A percentile compares a stretch with the other conserved stretches of the same genome.
Conservation (phyloP, 805 yeast species). For the Debaryomyces tyrocola region DNA sequence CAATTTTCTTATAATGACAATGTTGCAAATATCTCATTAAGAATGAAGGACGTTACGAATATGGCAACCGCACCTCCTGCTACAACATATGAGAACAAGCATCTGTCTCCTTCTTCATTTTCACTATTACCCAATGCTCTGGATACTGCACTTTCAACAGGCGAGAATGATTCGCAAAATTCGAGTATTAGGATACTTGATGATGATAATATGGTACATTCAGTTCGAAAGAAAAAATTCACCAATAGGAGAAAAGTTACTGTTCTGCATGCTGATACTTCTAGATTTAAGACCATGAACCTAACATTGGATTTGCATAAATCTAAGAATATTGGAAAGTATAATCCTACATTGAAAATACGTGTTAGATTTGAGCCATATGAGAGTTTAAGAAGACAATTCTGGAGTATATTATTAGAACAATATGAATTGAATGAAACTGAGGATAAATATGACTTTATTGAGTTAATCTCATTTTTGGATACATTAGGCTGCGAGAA, state of each 20-base stretch:
- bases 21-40: constrained; percentile 65
- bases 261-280: constrained; percentile 34
- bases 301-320: constrained; percentile 33
- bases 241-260: constrained; percentile 29
- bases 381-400: constrained; percentile 56
- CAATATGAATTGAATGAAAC: constrained; percentile 47
- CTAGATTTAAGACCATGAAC: constrained; percentile 43
- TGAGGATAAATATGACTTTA: constrained; percentile 46
- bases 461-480: constrained; percentile 64
- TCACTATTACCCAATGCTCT: constrained; percentile 1
- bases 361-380: constrained; percentile 70
- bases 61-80: constrained; percentile 26
- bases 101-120: neutral
- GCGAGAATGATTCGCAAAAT: constrained; percentile 2
- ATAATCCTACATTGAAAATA: constrained; percentile 56
- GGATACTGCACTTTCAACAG: neutral
- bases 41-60: constrained; percentile 49
- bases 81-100: neutral
- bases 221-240: constrained; percentile 27
- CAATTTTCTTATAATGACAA: constrained; percentile 78
- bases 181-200: constrained; percentile 12
- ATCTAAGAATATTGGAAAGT: constrained; percentile 33
- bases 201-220: constrained; percentile 30
- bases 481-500: constrained; percentile 58
- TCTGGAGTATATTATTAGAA: constrained; percentile 66